Base-by-base conservation (phyloP, 2,329 filamentous ascomycete genomes). In the Emericellopsis cladophorae region DNA sequence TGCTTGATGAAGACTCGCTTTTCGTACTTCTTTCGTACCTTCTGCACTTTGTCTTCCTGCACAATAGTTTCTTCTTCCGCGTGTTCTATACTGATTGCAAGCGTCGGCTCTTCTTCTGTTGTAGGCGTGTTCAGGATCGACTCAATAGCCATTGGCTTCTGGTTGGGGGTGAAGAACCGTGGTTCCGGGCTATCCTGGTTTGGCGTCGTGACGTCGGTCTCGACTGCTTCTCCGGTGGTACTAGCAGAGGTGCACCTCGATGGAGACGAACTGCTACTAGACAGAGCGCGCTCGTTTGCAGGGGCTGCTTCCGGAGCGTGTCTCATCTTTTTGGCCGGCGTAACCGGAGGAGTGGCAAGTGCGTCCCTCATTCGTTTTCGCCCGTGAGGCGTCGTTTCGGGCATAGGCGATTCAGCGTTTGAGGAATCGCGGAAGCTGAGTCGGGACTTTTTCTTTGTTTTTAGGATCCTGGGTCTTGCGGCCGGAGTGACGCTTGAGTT, bases 401-500 rank as follows among this genome's bases (percentile, higher is more conserved):
- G 51, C 0, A 51, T 45, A 3, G 56, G 51, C 7, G 57, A 60
- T 5, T 48, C 44, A 4, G 56, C 49, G 2, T 60, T 59, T 4
- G 58, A 62, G 7, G 57, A 55, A 12, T 59, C 56, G 11, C 58
- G 53, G 18, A 58, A 48, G 4, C 54, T 53, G 6, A 49, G 54
- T 47, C 32, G 7, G 16, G 24, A 31, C 34, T 62, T 61, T 4
- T 57, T 51, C 40, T 56, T 46, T 6, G 53, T 49, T 50, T 67
- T 73, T 22, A 56, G 56, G 18, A 77, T 56, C 12, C 66, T 66
- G 2, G 71, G 72, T 11, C 73, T 65, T 24, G 76, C 67, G 23
- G 72, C 68, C 2, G 74, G 74, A 0, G 68, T 72, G 22, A 72
- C 66, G 0, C 76, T 79, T 3, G 74, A 67, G 5, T 72, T 74